A percentile compares a stretch with the other conserved stretches of the same genome.
Evolutionary conservation across 2,329 filamentous ascomycete genomes (phyloP).

Genomic region (Exophiala dermatitidis): DNA sequence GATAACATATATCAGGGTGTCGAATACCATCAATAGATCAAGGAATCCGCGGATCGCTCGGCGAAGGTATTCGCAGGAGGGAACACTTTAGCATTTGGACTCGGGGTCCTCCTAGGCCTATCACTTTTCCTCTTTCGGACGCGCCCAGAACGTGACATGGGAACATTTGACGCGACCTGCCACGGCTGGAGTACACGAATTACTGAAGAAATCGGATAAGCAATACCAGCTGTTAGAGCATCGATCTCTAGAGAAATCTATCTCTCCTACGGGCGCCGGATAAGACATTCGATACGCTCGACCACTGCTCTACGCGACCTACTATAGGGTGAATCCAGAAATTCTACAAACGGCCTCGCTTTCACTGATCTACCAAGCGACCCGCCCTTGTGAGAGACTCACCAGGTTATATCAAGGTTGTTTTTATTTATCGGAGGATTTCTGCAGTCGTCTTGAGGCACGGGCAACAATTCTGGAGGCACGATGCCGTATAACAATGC

Average conservation of each 20-base stretch:
- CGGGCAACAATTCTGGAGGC: neutral
- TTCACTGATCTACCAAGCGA: too few relatives aligned
- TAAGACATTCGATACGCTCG: too few relatives aligned
- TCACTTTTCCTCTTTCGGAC: constrained; percentile 24
- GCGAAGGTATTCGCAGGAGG: neutral
- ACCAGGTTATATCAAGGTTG: neutral
- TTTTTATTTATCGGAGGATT: neutral
- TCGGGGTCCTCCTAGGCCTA: neutral
- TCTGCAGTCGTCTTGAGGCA: neutral
- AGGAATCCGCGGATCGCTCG: neutral
- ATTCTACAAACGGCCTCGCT: too few relatives aligned
- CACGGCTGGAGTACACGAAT: neutral
- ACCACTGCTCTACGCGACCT: too few relatives aligned
- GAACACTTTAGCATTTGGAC: neutral
- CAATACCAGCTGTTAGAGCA: neutral
- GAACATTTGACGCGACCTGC: constrained; percentile 11
- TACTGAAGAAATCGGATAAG: neutral
- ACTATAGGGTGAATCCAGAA: too few relatives aligned
- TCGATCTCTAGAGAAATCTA: neutral
- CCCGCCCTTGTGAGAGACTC: too few relatives aligned
- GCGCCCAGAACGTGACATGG: constrained; percentile 12
- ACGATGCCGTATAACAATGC: constrained; percentile 85
- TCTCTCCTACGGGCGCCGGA: too few relatives aligned
- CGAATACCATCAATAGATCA: neutral
- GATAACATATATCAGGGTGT: neutral